phyloP scores from a whole-genome alignment of 2,329 filamentous ascomycete genomes.

The Pseudopithomyces maydicus region DNA sequence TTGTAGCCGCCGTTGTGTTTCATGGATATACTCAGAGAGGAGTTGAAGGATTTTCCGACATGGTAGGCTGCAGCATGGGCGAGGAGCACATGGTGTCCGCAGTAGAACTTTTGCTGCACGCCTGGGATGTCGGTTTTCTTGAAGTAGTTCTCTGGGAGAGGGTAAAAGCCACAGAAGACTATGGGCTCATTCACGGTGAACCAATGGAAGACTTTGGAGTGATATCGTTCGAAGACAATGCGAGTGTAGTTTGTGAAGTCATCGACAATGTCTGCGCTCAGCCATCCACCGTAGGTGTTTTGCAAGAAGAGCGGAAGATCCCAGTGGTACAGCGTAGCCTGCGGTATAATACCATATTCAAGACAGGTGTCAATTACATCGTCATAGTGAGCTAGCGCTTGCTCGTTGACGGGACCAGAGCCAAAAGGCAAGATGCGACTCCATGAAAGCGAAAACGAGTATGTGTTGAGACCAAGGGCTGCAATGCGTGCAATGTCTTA shows the following conservation, averaged over 20 bases:
- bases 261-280: constrained; percentile 29
- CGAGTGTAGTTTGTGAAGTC: constrained; percentile 50
- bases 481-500: constrained; percentile 45
- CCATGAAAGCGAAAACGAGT: constrained; percentile 55
- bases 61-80: constrained; percentile 46
- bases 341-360: constrained; percentile 50
- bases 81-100: constrained; percentile 45
- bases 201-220: constrained; percentile 46
- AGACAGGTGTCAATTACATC: constrained; percentile 53
- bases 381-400: constrained; percentile 55
- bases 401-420: constrained; percentile 50
- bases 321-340: constrained; percentile 53
- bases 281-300: constrained; percentile 49
- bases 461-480: constrained; percentile 41
- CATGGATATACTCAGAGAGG: constrained; percentile 40
- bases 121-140: constrained; percentile 40
- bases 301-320: constrained; percentile 44
- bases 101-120: constrained; percentile 38
- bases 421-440: constrained; percentile 56
- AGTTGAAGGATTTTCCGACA: constrained; percentile 51
- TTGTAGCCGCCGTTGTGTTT: constrained; percentile 47
- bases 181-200: constrained; percentile 52
- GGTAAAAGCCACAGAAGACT: constrained; percentile 37
- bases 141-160: constrained; percentile 44
- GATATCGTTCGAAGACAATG: constrained; percentile 46